Evolutionary conservation across 1,139 yeast species (phyloP), one percentile per base, ranked within the genome.

Genomic region (Debaryomyces sp.): DNA sequence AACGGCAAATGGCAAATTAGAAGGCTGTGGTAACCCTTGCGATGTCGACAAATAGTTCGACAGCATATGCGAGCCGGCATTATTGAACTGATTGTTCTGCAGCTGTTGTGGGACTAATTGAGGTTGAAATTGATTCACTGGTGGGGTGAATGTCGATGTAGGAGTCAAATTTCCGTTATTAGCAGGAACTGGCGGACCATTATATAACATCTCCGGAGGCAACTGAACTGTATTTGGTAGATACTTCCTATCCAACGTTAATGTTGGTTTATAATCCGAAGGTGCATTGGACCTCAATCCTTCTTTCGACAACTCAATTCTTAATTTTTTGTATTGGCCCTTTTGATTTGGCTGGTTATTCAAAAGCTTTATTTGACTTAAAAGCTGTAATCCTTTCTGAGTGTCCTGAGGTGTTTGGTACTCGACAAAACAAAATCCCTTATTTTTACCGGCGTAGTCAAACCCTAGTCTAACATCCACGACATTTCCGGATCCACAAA

Each of bases 351-450:
- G 63, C 22, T 60, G 65, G 15, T 35, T 40, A 17, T 54, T 58
- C 27, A 57, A 70, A 32, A 82, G 62, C 44, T 72, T 68, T 5
- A 83, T 66, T 52, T 77, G 80, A 27, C 68, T 58, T 32, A 84
- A 60, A 9, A 78, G 55, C 1, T 61, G 60, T 38, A 79, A 56
- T 0, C 85, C 89, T 41, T 64, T 63, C 33, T 68, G 68, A 1
- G 89, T 87, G 43, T 83, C 84, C 38, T 65, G 70, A 1, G 84
- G 77, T 17, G 67, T 64, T 47, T 61, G 70, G 57, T 82, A 84
- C 61, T 84, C 89, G 40, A 84, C 78, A 59, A 84, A 84, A 54
- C 86, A 80, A 58, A 77, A 84, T 13, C 87, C 88, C 60, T 83
- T 84, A 57, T 82, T 81, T 55, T 81, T 81, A n/a, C 85, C 83